Evolutionary conservation across 345 rosid genomes (phyloP).

Genomic region (Linum usitatissimum): DNA sequence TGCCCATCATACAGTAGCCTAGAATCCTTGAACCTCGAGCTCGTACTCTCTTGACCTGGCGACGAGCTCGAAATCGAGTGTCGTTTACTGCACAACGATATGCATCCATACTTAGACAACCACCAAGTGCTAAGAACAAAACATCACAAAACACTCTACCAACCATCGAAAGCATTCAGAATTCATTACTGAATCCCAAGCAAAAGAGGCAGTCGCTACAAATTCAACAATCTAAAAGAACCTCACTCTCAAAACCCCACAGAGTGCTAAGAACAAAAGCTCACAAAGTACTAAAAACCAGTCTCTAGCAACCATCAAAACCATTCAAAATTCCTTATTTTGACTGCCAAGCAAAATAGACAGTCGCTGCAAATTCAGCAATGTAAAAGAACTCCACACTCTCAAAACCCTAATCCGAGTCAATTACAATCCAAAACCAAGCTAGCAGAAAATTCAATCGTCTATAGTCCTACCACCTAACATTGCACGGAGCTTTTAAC

Average conservation of each 20-base stretch:
- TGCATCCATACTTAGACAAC: background rate
- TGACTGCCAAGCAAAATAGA: background rate
- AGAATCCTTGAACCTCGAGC: slow-evolving; percentile 46
- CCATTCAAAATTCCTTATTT: background rate
- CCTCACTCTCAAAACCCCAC: background rate
- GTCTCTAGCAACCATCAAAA: background rate
- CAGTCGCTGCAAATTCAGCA: background rate
- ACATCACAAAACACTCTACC: background rate
- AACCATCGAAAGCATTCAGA: background rate
- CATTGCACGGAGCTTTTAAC: background rate
- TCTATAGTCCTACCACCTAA: background rate
- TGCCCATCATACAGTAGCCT: slow-evolving; percentile 69
- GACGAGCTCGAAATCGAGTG: slow-evolving; percentile 46
- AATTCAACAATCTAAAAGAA: no score
- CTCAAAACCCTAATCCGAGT: background rate
- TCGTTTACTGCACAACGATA: slow-evolving; percentile 47
- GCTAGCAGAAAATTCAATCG: background rate
- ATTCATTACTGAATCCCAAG: no score
- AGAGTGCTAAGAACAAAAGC: background rate
- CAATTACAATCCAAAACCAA: background rate
- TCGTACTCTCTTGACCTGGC: slow-evolving; percentile 37
- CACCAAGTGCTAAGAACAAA: background rate
- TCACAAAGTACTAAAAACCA: background rate
- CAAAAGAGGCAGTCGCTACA: background rate
- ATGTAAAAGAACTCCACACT: background rate